These are phyloP conservation scores for Clitoria ternatea DNA, from an alignment of 306 rosid genomes.

Conservation along the genomic window DNA sequence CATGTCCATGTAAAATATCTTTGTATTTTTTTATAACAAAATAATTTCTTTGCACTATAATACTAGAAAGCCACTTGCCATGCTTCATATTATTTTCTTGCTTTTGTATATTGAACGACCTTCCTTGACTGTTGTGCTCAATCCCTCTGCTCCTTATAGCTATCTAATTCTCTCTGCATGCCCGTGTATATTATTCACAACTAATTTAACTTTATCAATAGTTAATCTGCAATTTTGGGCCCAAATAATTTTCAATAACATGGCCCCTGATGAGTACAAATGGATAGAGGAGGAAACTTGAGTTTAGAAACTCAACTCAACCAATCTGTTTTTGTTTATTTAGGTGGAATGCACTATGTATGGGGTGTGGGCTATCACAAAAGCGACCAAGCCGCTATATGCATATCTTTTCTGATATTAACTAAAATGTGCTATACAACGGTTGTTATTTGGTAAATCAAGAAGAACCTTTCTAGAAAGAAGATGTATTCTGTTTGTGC, in stretches of 20 bases:
- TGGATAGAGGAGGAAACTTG: background rate
- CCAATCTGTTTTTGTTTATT: background rate
- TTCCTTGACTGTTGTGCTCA: background rate
- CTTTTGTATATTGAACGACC: constrained; percentile 1
- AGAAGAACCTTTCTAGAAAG: background rate
- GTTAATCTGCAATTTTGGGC: background rate
- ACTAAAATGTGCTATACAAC: background rate
- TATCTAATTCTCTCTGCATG: background rate
- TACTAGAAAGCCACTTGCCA: background rate
- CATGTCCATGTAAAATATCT: background rate
- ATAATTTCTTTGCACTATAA: background rate
- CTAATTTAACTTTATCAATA: background rate
- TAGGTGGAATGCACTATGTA: no score
- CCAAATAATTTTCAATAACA: background rate
- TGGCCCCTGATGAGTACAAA: background rate
- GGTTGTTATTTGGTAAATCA: background rate
- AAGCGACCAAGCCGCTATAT: background rate
- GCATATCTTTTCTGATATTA: background rate
- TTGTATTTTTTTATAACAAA: no score
- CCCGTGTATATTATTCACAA: background rate
- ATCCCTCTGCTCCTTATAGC: background rate
- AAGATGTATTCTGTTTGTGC: background rate
- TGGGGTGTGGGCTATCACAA: no score
- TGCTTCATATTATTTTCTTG: background rate
- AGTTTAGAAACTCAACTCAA: constrained; percentile 14